Evolutionary conservation across 1,139 yeast species (phyloP), one percentile per base, ranked within the genome.

Genomic region (Pichia terricola): DNA sequence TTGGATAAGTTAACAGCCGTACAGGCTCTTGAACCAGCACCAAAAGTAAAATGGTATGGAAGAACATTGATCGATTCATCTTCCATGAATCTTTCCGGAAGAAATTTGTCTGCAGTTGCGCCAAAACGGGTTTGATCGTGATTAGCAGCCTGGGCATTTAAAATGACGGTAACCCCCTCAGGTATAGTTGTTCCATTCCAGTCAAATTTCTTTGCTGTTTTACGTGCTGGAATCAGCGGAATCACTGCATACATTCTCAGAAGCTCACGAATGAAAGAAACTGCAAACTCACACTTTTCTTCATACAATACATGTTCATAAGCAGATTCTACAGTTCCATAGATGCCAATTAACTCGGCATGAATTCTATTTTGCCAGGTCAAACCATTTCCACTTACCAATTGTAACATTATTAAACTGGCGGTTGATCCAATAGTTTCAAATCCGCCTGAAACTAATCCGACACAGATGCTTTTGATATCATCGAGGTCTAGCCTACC

Each of bases 111-210:
- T 0, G 84, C 83, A 11, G 50, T 45, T 5, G 67, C 53, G 7
- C 60, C 52, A 52, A 70, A 81, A 22, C 62, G 61, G 2, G 46
- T 42, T 0, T 62, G 58, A 53, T 81, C 87, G 57, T 80, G 83
- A 53, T 81, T 79, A 2, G 81, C 86, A 1, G 81, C 77, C 55
- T 67, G 77, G 0, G 84, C 73, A 54, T 81, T 81, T 74, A 81
- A 70, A 36, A 79, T 62, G 41, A 81, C 56, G 0, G 70, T 66
- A 0, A 83, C 73, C 3, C 73, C 72, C 8, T 61, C 53, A 0
- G 86, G 86, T 16, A 81, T 71, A 0, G 58, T 47, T 0, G 62
- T 60, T n/a, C 63, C 61, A 6, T 60, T 56, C 54, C 67, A 71
- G 1, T 50, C 38, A 26, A 81, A 69, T 10, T 62, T 64, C 41